Percentiles rank a stretch among this genome's conserved stretches.
phyloP scores from a whole-genome alignment of 2,329 filamentous ascomycete genomes.

The Dothideomycetes sp. region DNA sequence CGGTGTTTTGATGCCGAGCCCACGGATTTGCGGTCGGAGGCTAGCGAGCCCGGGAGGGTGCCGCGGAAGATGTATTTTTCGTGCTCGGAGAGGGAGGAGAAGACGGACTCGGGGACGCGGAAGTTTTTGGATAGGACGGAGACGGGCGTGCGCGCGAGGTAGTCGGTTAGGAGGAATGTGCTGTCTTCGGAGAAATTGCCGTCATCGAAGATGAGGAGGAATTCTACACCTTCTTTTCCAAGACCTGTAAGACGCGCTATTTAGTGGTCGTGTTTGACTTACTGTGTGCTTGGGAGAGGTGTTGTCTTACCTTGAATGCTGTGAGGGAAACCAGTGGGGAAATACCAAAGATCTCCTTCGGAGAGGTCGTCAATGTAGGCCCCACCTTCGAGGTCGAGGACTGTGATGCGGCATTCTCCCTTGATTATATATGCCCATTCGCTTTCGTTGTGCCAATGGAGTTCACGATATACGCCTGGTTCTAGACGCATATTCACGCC shows the following conservation, averaged over 20 bases:
- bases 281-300: too few relatives aligned
- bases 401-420: constrained; percentile 60
- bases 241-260: too few relatives aligned
- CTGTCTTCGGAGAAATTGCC: constrained; percentile 52
- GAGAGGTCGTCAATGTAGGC: constrained; percentile 67
- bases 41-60: constrained; percentile 50
- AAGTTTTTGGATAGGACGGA: constrained; percentile 67
- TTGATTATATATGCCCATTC: constrained; percentile 8
- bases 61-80: constrained; percentile 74
- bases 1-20: constrained; percentile 56
- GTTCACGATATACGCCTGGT: constrained; percentile 60
- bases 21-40: constrained; percentile 52
- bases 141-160: constrained; percentile 58
- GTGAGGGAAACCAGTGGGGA: constrained; percentile 66
- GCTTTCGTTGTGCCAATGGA: constrained; percentile 73
- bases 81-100: constrained; percentile 52
- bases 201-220: constrained; percentile 52
- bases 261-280: too few relatives aligned
- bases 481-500: constrained; percentile 71
- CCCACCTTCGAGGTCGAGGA: constrained; percentile 62
- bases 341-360: constrained; percentile 73
- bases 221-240: constrained; percentile 45
- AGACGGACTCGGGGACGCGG: constrained; percentile 58
- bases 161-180: constrained; percentile 64
- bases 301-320: constrained; percentile 68